These are phyloP conservation scores for Aspergillus chevalieri DNA, from an alignment of 2,329 filamentous ascomycete genomes.

Conservation along the genomic window DNA sequence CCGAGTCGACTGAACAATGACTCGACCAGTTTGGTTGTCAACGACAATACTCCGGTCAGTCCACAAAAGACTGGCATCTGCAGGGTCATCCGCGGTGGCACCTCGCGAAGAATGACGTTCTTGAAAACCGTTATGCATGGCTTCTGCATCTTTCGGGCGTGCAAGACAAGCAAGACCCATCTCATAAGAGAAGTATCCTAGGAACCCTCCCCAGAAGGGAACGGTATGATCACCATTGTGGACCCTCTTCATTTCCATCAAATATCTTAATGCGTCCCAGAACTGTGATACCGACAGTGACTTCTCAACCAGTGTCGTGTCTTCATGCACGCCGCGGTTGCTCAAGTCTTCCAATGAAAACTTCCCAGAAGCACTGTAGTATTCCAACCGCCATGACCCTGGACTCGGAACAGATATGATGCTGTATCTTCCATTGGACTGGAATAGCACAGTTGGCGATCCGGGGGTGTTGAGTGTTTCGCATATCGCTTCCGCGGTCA, in stretches of 20 bases:
- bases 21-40: conserved; percentile 58
- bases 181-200: conserved; percentile 82
- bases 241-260: conserved; percentile 38
- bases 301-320: conserved; percentile 8
- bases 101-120: conserved; percentile 15
- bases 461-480: conserved; percentile 28
- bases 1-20: conserved; percentile 64
- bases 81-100: conserved; percentile 35
- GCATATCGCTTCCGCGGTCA: conserved; percentile 28
- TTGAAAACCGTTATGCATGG: conserved; percentile 9
- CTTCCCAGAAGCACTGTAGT: conserved; percentile 18
- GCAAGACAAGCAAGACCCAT: conserved; percentile 58
- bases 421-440: conserved; percentile 40
- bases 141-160: conserved; percentile 30
- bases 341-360: conserved; percentile 19
- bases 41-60: conserved; percentile 70
- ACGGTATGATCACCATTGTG: conserved; percentile 26
- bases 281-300: conserved; percentile 19
- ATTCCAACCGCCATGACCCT: conserved; percentile 33
- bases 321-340: conserved; percentile 1
- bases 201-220: conserved; percentile 74
- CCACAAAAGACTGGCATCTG: conserved; percentile 72
- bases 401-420: conserved; percentile 32
- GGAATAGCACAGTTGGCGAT: conserved; percentile 30
- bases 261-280: conserved; percentile 30